These are phyloP conservation scores for Suhomyces anneliseae DNA, from an alignment of 1,139 yeast species.

Conservation along the genomic window DNA sequence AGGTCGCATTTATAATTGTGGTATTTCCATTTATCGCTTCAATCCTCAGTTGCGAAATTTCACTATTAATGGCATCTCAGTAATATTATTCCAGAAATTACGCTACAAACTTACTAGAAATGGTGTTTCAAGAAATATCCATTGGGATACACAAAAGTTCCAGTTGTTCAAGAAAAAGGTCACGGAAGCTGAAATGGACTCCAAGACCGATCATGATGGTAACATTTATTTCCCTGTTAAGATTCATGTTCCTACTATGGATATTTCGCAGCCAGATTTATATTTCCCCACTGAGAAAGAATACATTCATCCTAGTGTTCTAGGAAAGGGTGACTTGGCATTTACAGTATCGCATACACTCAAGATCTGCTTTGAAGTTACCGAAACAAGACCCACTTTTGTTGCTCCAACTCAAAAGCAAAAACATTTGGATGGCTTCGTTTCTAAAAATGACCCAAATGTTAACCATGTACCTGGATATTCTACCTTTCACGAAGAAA, in stretches of 20 bases:
- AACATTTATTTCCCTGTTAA: not conserved
- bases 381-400: constrained; percentile 7
- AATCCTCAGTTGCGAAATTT: constrained; percentile 11
- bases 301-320: constrained; percentile 14
- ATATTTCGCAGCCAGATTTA: not conserved
- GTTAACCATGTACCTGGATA: constrained; percentile 8
- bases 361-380: constrained; percentile 15
- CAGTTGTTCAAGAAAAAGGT: constrained; percentile 8
- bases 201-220: not conserved
- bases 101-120: constrained; percentile 3
- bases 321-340: constrained; percentile 7
- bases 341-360: constrained; percentile 14
- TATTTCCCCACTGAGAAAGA: constrained; percentile 3
- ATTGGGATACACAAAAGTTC: constrained; percentile 12
- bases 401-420: not conserved
- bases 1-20: constrained; percentile 8
- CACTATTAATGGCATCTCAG: constrained; percentile 11
- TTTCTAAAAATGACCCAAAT: too few relatives aligned
- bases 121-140: constrained; percentile 1
- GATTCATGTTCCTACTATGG: constrained; percentile 1
- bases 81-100: constrained; percentile 13
- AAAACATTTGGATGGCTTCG: not conserved
- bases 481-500: constrained; percentile 13
- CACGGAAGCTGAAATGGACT: constrained; percentile 5
- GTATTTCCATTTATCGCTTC: constrained; percentile 10